A percentile compares a stretch with the other conserved stretches of the same genome.
Conservation (phyloP, 1,284 basidiomycete species). For the Garcileccinum viscosum region DNA sequence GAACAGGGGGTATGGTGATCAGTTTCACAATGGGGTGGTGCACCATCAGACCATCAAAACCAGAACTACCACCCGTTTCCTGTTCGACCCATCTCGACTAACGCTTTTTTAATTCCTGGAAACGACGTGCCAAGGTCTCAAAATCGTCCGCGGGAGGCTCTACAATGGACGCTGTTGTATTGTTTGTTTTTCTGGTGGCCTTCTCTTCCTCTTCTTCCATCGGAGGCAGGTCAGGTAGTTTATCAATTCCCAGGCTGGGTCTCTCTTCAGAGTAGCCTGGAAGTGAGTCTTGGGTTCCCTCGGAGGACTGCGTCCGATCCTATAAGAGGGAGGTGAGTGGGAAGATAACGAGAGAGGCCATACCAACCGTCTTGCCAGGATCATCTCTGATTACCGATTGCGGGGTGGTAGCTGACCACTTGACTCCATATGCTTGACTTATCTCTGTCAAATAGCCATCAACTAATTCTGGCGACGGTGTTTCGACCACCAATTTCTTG, state of each 20-base stretch:
- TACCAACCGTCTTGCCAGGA: constrained; percentile 43
- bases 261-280: constrained; percentile 39
- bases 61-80: constrained; percentile 2
- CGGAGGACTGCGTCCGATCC: constrained; percentile 8
- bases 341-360: not conserved
- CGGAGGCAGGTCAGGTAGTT: constrained; percentile 55
- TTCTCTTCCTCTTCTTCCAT: constrained; percentile 47
- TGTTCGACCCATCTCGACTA: constrained; percentile 37
- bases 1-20: constrained; percentile 6
- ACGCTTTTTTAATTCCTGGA: constrained; percentile 81
- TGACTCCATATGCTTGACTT: constrained; percentile 84
- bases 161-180: constrained; percentile 8
- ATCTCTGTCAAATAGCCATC: constrained; percentile 90
- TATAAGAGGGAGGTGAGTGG: constrained; percentile 5
- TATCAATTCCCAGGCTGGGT: constrained; percentile 38
- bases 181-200: constrained; percentile 17
- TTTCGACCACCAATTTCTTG: constrained; percentile 72
- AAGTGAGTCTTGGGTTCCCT: constrained; percentile 28
- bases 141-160: constrained; percentile 67
- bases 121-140: constrained; percentile 71
- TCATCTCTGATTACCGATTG: constrained; percentile 18
- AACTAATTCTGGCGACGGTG: constrained; percentile 78
- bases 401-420: constrained; percentile 58
- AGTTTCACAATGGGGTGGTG: constrained; percentile 9
- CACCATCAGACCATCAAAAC: not conserved